Base-by-base conservation (phyloP, 2,329 filamentous ascomycete species). In the Neofusicoccum parvum region DNA sequence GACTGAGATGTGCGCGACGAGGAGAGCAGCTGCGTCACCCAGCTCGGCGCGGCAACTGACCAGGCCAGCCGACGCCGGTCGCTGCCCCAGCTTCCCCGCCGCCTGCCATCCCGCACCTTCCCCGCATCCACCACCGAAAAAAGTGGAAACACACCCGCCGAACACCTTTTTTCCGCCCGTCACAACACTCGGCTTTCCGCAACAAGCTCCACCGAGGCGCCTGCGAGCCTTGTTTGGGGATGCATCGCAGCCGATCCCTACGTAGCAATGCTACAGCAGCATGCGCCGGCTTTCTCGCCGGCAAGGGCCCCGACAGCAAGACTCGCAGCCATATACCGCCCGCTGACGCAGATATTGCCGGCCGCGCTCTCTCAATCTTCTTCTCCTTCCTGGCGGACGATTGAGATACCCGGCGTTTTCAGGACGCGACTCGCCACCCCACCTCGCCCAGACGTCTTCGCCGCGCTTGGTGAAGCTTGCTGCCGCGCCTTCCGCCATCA, bases 151-250 rank as follows among this genome's bases (percentile, higher is more conserved):
- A 7, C 7, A 20, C n/a, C 56, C 56, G 34, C 41, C 56, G n/a
- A 59, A 48, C 56, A n/a, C 20, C 43, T 36, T 60, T 60, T 59
- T 60, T 48, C 43, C 56, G 41, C 56, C 41, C 56, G 41, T 59
- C 41, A 59, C 15, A 23, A 5, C 17, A 1, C 14, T 62, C 59
- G 59, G 46, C 48, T 51, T 62, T n/a, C 48, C 46, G 46, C 32
- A 41, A 37, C 59, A 34, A 39, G 27, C 34, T 50, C 12, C 36
- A 17, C 58, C 58, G 58, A 50, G 7, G 5, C 34, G 20, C 5
- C 9, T 17, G 32, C n/a, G 17, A 56, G 32, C n/a, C 43, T 45
- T 12, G 15, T 45, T 17, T 45, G 2, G 43, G 7, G n/a, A 36
- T 15, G 43, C 34, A 11, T 17, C 41, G 6, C 41, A 59, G 41